phyloP scores from a whole-genome alignment of 208 protist species.

The Acanthamoeba triangularis region DNA sequence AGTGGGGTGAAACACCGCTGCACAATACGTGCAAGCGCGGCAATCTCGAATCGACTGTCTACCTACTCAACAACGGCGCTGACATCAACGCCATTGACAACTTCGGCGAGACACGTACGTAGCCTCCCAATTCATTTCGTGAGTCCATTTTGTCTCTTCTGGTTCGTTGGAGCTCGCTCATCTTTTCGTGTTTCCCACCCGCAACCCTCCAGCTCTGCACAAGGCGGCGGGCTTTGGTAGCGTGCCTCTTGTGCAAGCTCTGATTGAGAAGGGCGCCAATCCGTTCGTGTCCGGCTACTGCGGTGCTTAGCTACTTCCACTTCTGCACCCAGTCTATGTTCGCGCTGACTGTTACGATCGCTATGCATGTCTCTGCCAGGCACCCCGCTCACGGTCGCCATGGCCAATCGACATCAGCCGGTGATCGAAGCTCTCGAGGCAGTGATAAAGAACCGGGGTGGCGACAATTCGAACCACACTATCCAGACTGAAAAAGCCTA shows the following conservation, averaged over 20 bases:
- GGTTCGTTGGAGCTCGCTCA: background rate
- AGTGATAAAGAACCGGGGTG: background rate
- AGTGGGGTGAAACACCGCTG: background rate
- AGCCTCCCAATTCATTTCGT: background rate
- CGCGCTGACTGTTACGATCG: no score
- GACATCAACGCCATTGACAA: slow-evolving; percentile 34
- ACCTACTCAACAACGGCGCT: background rate
- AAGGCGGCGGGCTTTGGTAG: slow-evolving; percentile 21
- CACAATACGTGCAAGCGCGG: slow-evolving; percentile 21
- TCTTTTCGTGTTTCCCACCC: background rate
- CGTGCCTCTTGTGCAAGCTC: slow-evolving; percentile 7
- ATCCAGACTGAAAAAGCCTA: background rate
- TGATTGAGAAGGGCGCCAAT: background rate
- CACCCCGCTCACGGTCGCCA: slow-evolving; percentile 16
- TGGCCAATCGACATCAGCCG: slow-evolving; percentile 8
- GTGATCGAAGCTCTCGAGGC: background rate
- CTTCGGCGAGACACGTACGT: background rate
- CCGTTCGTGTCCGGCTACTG: background rate
- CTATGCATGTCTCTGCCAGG: background rate
- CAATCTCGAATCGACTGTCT: background rate
- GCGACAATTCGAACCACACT: background rate
- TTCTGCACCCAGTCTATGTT: background rate
- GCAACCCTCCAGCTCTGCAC: background rate
- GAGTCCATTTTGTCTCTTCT: background rate
- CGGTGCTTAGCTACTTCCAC: background rate